Evolutionary conservation across 192 early-diverging fungal genomes (phyloP).

Genomic region (Martensiomyces pterosporus): DNA sequence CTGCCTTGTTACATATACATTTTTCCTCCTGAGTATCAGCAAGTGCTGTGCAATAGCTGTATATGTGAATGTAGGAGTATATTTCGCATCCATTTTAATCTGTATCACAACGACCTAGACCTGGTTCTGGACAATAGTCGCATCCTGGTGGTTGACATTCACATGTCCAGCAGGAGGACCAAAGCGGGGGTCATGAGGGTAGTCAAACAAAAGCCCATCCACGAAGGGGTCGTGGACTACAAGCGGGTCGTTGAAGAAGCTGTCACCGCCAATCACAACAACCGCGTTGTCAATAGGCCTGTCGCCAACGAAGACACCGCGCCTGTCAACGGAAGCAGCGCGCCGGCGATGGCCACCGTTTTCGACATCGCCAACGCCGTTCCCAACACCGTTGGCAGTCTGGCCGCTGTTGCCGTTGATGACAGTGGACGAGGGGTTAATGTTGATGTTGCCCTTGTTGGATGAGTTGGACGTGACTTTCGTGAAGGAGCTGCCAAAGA

Average conservation of each 20-base stretch:
- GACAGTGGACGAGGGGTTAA: slow-evolving; percentile 18
- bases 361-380: slow-evolving; percentile 28
- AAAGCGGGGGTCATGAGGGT: neutral
- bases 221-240: no score
- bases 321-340: neutral
- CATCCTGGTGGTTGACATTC: neutral
- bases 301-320: neutral
- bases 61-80: no score
- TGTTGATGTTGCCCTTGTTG: slow-evolving; percentile 41
- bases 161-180: neutral
- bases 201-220: neutral
- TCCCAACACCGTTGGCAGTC: slow-evolving; percentile 23
- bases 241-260: neutral
- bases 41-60: no score
- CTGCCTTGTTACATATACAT: no score
- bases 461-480: slow-evolving; percentile 31
- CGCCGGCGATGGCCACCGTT: no score
- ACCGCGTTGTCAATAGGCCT: neutral
- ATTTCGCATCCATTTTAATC: slow-evolving; percentile 1
- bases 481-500: slow-evolving; percentile 24
- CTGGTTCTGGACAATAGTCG: slow-evolving; percentile 20
- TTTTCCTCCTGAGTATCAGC: no score
- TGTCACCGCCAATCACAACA: neutral
- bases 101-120: slow-evolving; percentile 1
- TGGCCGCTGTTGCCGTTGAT: slow-evolving; percentile 20